Base-by-base conservation (phyloP, 2,329 filamentous ascomycete genomes). In the Dendryphion nanum region DNA sequence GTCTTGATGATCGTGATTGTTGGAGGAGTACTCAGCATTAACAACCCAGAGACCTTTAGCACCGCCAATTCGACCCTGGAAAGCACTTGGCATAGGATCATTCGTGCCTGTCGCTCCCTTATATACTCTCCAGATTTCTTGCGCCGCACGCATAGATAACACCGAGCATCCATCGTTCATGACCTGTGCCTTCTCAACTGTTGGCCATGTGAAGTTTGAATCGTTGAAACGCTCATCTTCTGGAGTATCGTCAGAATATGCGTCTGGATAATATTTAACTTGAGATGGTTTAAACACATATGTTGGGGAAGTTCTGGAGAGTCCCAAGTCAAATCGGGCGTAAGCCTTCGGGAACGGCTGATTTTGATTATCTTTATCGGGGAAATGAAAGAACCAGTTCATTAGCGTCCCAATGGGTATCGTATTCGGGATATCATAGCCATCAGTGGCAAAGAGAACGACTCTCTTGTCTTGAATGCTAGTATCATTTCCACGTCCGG, bases 41-140 rank as follows among this genome's bases (percentile, higher is more conserved):
- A 83, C 62, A 32, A 84, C 73, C 86, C 85, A 90, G 47, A 90
- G 71, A 0, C 86, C 87, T 59, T 91, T 91, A 1, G 83, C 83
- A 14, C 83, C 79, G 7, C 80, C 83, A 23, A 90, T 76, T 1
- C 87, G 77, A 2, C 72, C 85, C 59, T 91, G 86, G 0, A 78
- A 81, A 0, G 75, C 82, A 21, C 78, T 77, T 0, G 85, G 84
- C 77, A 42, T 86, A 71, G 10, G 85, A 72, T n/a, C 73, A 78
- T 60, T 88, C 0, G 75, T 79, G 12, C 76, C 76, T 0, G 83
- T 61, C 0, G 57, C 48, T 0, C 83, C 61, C 0, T 74, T 75
- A 6, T 85, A 69, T 0, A 45, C 44, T 1, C 70, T 55, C 18
- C 75, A 72, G 4, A 89, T 71, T 29, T 68, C 67, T 1, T 63